phyloP scores from a whole-genome alignment of 2,329 filamentous ascomycete species.

The Monascus ruber region DNA sequence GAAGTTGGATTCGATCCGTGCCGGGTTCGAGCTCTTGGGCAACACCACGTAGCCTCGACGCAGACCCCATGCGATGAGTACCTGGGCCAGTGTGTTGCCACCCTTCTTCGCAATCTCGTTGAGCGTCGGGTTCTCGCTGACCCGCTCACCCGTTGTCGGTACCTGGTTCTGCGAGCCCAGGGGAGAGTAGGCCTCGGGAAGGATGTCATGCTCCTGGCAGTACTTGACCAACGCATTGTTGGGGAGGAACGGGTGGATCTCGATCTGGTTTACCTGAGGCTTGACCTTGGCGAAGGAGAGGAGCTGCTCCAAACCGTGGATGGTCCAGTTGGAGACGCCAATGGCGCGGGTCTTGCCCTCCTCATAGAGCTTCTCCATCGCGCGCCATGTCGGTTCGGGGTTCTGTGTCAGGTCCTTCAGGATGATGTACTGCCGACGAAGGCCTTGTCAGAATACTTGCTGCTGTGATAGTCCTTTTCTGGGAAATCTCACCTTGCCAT shows the following conservation, averaged over 20 bases:
- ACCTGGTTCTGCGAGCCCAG: slow-evolving; percentile 58
- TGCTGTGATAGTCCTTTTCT: not conserved
- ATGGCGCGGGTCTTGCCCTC: slow-evolving; percentile 57
- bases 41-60: slow-evolving; percentile 56
- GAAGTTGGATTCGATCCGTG: slow-evolving; percentile 58
- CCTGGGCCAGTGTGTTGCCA: slow-evolving; percentile 48
- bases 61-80: slow-evolving; percentile 55
- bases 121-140: slow-evolving; percentile 47
- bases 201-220: slow-evolving; percentile 29
- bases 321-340: slow-evolving; percentile 65
- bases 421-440: slow-evolving; percentile 41
- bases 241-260: slow-evolving; percentile 38
- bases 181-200: slow-evolving; percentile 34
- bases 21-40: slow-evolving; percentile 58
- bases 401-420: slow-evolving; percentile 56
- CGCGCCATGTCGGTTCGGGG: slow-evolving; percentile 53
- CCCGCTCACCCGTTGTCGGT: slow-evolving; percentile 55
- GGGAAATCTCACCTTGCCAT: slow-evolving; percentile 36
- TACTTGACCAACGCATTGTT: slow-evolving; percentile 33
- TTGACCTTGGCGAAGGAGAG: slow-evolving; percentile 31
- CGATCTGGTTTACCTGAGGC: slow-evolving; percentile 35
- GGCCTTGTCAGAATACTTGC: too few relatives aligned
- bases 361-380: slow-evolving; percentile 49
- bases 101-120: slow-evolving; percentile 48
- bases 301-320: slow-evolving; percentile 38